A percentile compares a stretch with the other conserved stretches of the same genome.
Evolutionary conservation across 352 stramenopile genomes (phyloP).

Genomic region (Peronospora farinosa): DNA sequence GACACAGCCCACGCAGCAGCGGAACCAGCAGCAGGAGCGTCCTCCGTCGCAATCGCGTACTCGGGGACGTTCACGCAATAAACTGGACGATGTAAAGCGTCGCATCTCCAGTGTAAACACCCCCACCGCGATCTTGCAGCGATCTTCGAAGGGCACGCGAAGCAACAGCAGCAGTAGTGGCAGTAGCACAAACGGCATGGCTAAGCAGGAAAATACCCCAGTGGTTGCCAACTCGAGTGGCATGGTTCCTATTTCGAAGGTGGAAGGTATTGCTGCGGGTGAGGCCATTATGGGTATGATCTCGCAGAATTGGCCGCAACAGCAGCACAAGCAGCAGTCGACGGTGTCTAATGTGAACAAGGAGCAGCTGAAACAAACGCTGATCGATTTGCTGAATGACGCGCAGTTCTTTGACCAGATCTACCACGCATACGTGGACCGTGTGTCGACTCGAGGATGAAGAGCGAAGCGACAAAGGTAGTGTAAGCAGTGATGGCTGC

Average conservation of each 20-base stretch:
- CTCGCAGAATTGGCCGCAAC: conserved; percentile 35
- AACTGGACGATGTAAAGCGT: conserved; percentile 45
- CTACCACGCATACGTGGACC: conserved; percentile 77
- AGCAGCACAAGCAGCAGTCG: conserved; percentile 31
- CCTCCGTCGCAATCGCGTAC: conserved; percentile 28
- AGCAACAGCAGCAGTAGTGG: conserved; percentile 31
- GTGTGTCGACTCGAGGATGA: conserved; percentile 48
- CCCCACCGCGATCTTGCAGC: conserved; percentile 64
- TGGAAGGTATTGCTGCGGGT: conserved; percentile 72
- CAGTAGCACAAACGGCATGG: conserved; percentile 19
- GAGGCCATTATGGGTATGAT: conserved; percentile 84
- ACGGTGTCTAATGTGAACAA: conserved; percentile 51
- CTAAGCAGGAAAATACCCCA: conserved; percentile 22
- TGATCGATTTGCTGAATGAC: conserved; percentile 75
- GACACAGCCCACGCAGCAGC: conserved; percentile 30
- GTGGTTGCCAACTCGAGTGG: conserved; percentile 20
- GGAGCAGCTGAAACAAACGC: conserved; percentile 81
- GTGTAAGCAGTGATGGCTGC: conserved; percentile 22
- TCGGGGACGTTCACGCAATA: conserved; percentile 49
- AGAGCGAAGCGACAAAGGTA: conserved; percentile 13
- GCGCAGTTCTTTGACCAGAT: conserved; percentile 84
- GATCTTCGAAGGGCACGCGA: conserved; percentile 33
- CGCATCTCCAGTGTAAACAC: conserved; percentile 17
- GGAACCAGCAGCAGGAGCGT: conserved; percentile 26
- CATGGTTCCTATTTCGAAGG: conserved; percentile 67